These are phyloP conservation scores for Phytopythium sindhum DNA, from an alignment of 352 stramenopile genomes.

Conservation along the genomic window DNA sequence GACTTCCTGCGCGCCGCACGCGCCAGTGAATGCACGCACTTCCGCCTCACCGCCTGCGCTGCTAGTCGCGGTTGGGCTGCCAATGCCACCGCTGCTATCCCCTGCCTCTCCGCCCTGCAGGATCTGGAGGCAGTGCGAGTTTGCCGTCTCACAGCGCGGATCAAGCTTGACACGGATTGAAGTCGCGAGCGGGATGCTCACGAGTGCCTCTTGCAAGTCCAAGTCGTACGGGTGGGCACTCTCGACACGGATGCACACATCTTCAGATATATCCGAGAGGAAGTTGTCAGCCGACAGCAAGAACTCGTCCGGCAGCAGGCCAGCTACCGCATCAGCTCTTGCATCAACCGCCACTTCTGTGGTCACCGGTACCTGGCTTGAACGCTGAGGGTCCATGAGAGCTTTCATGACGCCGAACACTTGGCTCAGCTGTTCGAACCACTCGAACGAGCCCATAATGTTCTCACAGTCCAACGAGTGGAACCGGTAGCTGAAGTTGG, in stretches of 20 bases:
- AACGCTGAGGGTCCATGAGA: slow-evolving; percentile 53
- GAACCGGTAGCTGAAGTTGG: slow-evolving; percentile 79
- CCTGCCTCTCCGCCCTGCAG: slow-evolving; percentile 59
- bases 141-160: slow-evolving; percentile 72
- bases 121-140: slow-evolving; percentile 87
- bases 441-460: slow-evolving; percentile 83
- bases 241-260: slow-evolving; percentile 78
- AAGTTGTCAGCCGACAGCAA: slow-evolving; percentile 89
- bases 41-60: slow-evolving; percentile 62
- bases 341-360: neutral
- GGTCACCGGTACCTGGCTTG: neutral
- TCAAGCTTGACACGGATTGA: slow-evolving; percentile 82
- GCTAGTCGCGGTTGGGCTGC: slow-evolving; percentile 9
- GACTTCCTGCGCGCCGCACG: slow-evolving; percentile 80
- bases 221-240: slow-evolving; percentile 81
- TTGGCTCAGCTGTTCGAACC: slow-evolving; percentile 83
- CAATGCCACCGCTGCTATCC: slow-evolving; percentile 12
- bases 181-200: slow-evolving; percentile 79
- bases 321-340: neutral
- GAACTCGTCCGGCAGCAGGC: slow-evolving; percentile 73
- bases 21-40: slow-evolving; percentile 78
- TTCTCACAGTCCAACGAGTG: slow-evolving; percentile 83
- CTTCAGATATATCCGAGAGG: slow-evolving; percentile 77
- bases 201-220: slow-evolving; percentile 71
- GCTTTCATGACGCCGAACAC: slow-evolving; percentile 85